Evolutionary conservation across 495 filamentous ascomycete genomes (phyloP).

Genomic region (Trichoderma parareesei): DNA sequence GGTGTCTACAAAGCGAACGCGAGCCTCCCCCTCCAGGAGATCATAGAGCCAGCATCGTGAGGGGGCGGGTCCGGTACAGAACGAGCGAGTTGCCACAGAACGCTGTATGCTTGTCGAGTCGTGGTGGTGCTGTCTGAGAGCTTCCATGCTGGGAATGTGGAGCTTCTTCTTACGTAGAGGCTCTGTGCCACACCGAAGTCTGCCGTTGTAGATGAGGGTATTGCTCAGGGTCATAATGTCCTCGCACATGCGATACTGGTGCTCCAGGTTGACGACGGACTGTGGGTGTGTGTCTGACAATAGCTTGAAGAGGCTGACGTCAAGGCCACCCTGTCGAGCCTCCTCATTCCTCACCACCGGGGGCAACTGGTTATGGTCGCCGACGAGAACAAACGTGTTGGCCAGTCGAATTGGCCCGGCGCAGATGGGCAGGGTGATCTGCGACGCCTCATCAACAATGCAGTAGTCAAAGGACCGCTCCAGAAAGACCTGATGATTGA

Average conservation of each 20-base stretch:
- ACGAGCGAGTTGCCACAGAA: conserved; percentile 25
- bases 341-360: conserved; percentile 89
- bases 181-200: conserved; percentile 78
- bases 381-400: conserved; percentile 87
- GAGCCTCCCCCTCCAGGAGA: conserved; percentile 56
- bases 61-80: conserved; percentile 45
- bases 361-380: conserved; percentile 92
- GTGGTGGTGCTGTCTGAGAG: conserved; percentile 48
- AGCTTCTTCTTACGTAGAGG: conserved; percentile 62
- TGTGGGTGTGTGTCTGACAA: conserved; percentile 80
- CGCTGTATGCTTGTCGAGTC: conserved; percentile 19
- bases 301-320: conserved; percentile 87
- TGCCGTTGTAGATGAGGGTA: conserved; percentile 82
- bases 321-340: conserved; percentile 76
- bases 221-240: conserved; percentile 94
- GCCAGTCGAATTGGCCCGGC: conserved; percentile 90
- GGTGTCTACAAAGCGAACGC: conserved; percentile 82
- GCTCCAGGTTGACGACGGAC: conserved; percentile 82
- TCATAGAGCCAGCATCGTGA: conserved; percentile 76
- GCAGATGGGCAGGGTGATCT: conserved; percentile 92
- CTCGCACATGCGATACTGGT: conserved; percentile 96
- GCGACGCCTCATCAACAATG: conserved; percentile 95
- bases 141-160: conserved; percentile 39
- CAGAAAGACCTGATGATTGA: conserved; percentile 80
- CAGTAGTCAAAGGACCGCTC: conserved; percentile 94